Conservation (phyloP, 2,329 filamentous ascomycete species). For the Colletotrichum simmondsii region DNA sequence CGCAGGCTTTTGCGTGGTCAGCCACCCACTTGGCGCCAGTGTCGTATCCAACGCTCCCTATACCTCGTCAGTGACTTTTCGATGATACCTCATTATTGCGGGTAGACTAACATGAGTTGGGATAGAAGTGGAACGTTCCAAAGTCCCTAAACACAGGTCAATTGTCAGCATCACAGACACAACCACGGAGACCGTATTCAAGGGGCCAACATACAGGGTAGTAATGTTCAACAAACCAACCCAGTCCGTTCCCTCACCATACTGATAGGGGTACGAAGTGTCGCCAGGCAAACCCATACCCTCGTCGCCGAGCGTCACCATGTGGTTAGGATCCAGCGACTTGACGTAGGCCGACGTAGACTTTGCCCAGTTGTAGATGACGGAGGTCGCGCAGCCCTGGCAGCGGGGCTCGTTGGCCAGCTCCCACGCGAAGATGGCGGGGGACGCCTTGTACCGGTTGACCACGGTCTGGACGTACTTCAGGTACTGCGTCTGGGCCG, state of each 20-base stretch:
- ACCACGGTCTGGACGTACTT: constrained; percentile 61
- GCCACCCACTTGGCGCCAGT: constrained; percentile 37
- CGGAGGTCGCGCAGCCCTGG: constrained; percentile 65
- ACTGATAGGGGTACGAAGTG: constrained; percentile 62
- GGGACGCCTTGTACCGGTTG: constrained; percentile 57
- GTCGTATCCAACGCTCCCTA: constrained; percentile 31
- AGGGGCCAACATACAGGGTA: constrained; percentile 46
- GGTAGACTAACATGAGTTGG: constrained; percentile 40
- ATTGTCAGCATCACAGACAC: background rate
- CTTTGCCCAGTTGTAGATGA: constrained; percentile 71
- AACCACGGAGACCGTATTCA: background rate
- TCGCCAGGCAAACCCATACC: constrained; percentile 60
- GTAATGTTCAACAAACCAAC: constrained; percentile 60
- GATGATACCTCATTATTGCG: constrained; percentile 25
- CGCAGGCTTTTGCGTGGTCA: constrained; percentile 42
- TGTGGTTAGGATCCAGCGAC: constrained; percentile 68
- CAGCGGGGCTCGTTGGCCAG: constrained; percentile 70
- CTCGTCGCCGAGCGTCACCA: constrained; percentile 73
- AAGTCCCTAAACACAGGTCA: constrained; percentile 50
- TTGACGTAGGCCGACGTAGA: constrained; percentile 72
- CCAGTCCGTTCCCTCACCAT: constrained; percentile 62
- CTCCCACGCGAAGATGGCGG: constrained; percentile 65
- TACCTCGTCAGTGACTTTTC: constrained; percentile 2
- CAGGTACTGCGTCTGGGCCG: constrained; percentile 65
- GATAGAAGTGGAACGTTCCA: constrained; percentile 46